A percentile compares a stretch with the other conserved stretches of the same genome.
Evolutionary conservation across 805 yeast genomes (phyloP).

Genomic region (Starmera amethionina): DNA sequence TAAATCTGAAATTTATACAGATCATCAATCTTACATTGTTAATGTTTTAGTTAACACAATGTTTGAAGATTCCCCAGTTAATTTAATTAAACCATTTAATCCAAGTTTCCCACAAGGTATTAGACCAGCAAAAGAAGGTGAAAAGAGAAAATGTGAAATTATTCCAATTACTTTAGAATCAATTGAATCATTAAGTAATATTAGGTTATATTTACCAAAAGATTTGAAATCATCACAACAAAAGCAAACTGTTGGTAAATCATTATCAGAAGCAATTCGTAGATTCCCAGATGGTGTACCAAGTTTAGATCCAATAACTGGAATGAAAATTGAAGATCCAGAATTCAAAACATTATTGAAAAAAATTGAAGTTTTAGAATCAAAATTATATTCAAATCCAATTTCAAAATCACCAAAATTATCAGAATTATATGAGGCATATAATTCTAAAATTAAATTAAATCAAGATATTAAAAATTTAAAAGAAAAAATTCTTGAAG

Average conservation of each 20-base stretch:
- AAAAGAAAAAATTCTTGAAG: conserved; percentile 62
- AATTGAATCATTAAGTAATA: conserved; percentile 63
- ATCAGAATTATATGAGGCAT: conserved; percentile 53
- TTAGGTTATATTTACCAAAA: conserved; percentile 72
- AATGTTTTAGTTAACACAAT: conserved; percentile 72
- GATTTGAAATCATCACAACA: conserved; percentile 56
- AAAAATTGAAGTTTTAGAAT: conserved; percentile 76
- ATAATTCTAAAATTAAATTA: conserved; percentile 52
- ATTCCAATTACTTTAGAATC: conserved; percentile 82
- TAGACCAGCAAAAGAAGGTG: conserved; percentile 70
- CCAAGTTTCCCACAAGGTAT: conserved; percentile 84
- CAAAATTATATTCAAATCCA: conserved; percentile 64
- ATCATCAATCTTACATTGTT: conserved; percentile 85
- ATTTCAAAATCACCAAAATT: conserved; percentile 52
- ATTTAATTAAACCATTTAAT: conserved; percentile 64
- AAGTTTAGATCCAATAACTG: conserved; percentile 79
- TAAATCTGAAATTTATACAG: conserved; percentile 49
- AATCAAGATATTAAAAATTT: conserved; percentile 48
- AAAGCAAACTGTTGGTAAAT: conserved; percentile 54
- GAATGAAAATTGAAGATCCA: conserved; percentile 84
- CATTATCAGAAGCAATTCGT: conserved; percentile 69
- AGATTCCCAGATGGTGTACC: conserved; percentile 90
- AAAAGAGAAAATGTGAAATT: conserved; percentile 60
- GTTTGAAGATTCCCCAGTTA: conserved; percentile 78
- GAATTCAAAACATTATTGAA: conserved; percentile 63